Evolutionary conservation across 768 basidiomycete genomes (phyloP), one percentile per base, ranked within the genome.

Genomic region (Dentipellis sp.): DNA sequence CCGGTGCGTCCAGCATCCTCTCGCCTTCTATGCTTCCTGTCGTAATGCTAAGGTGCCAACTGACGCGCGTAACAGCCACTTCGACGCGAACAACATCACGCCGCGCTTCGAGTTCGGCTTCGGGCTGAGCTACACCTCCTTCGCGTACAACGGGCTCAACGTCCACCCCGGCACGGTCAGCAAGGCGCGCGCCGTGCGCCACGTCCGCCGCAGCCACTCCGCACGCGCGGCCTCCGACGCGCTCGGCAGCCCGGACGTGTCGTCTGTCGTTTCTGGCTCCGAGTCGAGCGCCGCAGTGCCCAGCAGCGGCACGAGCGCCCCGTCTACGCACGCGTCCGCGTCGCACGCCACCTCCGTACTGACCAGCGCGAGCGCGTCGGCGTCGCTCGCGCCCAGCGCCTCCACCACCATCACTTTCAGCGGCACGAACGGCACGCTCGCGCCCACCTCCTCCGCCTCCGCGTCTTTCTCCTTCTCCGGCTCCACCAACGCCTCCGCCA

Each of bases 51-150:
- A 14, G 11, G 12, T 11, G 38, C 21, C 55, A 64, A 47, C 53
- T 74, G 61, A 62, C 64, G 55, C 67, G 50, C 64, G 64, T 57
- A 74, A 77, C 55, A 61, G 72, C 34, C 69, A 68, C 57, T 77
- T 77, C 57, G 75, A 76, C 50, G 58, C 63, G 17, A 63, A 80
- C 68, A 79, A 84, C 59, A 89, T 91, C 59, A 76, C 75, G 0
- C 91, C 91, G 3, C 86, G 88, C 38, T 92, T 82, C 64, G 89
- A 91, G 65, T 97, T 97, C 67, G 94, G 94, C 4, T 94, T 84
- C 66, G 94, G 94, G 0, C 67, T 94, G 64, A 88, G 84, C 55
- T 97, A 97, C 72, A 87, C 94, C 39, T 78, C 71, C 2, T 97
- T 94, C 68, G 69, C 78, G 35, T 94, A 91, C 67, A 80, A 75